Percentiles rank a stretch among this genome's conserved stretches.
Conservation (phyloP, 108 stramenopile species). For the Pseudonitzschia pungens region DNA sequence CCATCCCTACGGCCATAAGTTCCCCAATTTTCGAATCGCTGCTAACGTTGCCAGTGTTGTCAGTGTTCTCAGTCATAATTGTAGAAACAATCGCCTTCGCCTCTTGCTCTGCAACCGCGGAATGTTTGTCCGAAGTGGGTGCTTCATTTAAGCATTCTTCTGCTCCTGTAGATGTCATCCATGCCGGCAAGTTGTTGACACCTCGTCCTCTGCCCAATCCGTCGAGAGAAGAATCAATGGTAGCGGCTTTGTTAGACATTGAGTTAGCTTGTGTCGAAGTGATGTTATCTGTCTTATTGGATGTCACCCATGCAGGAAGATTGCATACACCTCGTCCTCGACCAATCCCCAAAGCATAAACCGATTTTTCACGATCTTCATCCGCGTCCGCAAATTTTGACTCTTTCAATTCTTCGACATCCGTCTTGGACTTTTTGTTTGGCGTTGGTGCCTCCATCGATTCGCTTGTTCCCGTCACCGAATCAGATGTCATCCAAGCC, state of each 20-base stretch:
- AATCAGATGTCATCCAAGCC: neutral
- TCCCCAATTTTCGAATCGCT: neutral
- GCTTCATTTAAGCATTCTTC: neutral
- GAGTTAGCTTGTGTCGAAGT: neutral
- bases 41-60: neutral
- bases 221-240: neutral
- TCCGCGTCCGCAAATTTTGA: neutral
- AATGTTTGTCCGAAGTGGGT: neutral
- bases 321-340: neutral
- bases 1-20: neutral
- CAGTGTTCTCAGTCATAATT: neutral
- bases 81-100: neutral
- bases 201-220: neutral
- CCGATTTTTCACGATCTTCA: neutral
- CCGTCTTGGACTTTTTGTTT: neutral
- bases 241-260: neutral
- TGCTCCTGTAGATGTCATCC: neutral
- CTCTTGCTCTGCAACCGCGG: neutral
- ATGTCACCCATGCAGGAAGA: neutral
- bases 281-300: neutral
- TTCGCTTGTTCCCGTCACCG: neutral
- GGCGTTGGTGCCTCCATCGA: neutral
- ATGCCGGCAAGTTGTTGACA: neutral
- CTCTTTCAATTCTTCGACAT: neutral
- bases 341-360: neutral